Evolutionary conservation across 331 rosid genomes (phyloP).

Genomic region (Prunus yedoensis): DNA sequence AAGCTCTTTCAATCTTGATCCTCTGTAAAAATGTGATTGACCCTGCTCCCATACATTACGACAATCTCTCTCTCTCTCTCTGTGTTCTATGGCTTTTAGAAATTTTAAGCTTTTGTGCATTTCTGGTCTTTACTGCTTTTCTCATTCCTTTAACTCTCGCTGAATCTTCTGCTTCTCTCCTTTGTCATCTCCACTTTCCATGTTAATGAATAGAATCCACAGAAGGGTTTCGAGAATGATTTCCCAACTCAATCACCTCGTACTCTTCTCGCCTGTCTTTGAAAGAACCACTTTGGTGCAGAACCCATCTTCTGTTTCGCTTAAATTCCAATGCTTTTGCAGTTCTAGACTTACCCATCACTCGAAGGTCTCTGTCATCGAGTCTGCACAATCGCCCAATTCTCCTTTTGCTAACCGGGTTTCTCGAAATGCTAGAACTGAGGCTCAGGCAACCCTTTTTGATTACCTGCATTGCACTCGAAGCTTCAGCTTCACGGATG

Average conservation of each 20-base stretch:
- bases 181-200: constrained; percentile 6
- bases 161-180: background rate
- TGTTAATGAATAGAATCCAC: constrained; percentile 28
- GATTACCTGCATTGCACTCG: constrained; percentile 71
- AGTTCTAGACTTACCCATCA: constrained; percentile 22
- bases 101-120: background rate
- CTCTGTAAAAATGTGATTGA: background rate
- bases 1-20: background rate
- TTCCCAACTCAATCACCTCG: constrained; percentile 31
- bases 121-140: background rate
- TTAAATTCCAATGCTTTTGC: constrained; percentile 27
- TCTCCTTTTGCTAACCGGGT: constrained; percentile 27
- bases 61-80: background rate
- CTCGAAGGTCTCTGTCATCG: constrained; percentile 17
- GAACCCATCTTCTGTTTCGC: constrained; percentile 27
- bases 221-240: constrained; percentile 39
- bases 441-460: constrained; percentile 48
- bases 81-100: no score
- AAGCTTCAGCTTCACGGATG: constrained; percentile 49
- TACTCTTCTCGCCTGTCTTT: constrained; percentile 25
- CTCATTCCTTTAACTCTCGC: background rate
- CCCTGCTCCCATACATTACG: background rate
- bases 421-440: constrained; percentile 35
- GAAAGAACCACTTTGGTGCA: constrained; percentile 21
- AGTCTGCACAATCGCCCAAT: constrained; percentile 9